These are phyloP conservation scores for Flaveria sonorensis DNA, from an alignment of 129 eudicot species.

Conservation along the genomic window DNA sequence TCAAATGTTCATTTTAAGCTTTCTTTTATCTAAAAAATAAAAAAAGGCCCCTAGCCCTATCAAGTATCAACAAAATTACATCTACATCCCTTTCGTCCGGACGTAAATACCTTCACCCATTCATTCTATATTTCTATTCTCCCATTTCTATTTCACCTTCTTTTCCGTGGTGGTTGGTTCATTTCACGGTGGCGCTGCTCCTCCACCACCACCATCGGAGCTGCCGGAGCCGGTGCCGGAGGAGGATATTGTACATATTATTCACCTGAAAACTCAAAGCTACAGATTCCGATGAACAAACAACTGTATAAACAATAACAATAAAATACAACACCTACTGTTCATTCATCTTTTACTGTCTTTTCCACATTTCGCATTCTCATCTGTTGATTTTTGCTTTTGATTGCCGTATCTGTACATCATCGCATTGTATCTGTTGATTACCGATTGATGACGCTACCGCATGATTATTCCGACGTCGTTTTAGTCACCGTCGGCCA, in stretches of 20 bases:
- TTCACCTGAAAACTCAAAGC: background rate
- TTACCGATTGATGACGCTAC: conserved; percentile 33
- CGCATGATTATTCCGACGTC: conserved; percentile 16
- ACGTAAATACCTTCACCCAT: conserved; percentile 30
- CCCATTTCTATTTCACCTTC: conserved; percentile 20
- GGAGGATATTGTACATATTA: conserved; percentile 4
- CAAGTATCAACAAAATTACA: conserved; percentile 10
- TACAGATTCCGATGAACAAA: conserved; percentile 32
- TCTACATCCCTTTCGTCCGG: conserved; percentile 11
- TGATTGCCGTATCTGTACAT: conserved; percentile 14
- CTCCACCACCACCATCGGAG: conserved; percentile 33
- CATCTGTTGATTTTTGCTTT: background rate
- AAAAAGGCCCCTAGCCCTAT: background rate
- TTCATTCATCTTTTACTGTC: conserved; percentile 23
- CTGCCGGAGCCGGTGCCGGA: conserved; percentile 26
- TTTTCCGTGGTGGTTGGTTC: background rate
- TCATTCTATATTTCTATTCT: background rate
- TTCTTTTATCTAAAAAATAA: background rate
- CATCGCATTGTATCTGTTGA: conserved; percentile 25
- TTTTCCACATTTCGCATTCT: conserved; percentile 11
- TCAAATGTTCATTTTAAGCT: too few species aligned
- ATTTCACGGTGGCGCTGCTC: conserved; percentile 22
- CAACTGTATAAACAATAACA: conserved; percentile 27
- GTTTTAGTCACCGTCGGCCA: conserved; percentile 23
- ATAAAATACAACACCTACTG: conserved; percentile 24